Conservation (phyloP, 208 protist species). For the Angomonas ambiguus region DNA sequence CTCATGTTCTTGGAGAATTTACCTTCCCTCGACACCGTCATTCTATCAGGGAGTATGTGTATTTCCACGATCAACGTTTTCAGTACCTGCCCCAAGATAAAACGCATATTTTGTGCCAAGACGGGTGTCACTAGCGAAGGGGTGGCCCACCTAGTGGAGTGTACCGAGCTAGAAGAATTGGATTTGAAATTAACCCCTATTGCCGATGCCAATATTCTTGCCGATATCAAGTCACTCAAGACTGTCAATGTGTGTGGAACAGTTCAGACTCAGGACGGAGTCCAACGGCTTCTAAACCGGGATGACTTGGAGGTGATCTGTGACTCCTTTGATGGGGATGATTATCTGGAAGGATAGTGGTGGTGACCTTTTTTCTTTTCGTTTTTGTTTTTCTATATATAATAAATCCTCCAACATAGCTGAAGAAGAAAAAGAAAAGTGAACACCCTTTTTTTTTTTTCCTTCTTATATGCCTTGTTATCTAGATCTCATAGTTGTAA, state of each 20-base stretch:
- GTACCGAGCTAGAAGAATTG: constrained; percentile 63
- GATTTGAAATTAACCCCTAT: constrained; percentile 69
- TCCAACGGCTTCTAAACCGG: constrained; percentile 42
- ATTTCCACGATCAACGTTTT: constrained; percentile 79
- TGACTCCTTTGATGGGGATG: constrained; percentile 53
- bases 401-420: neutral
- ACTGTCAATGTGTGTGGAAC: constrained; percentile 62
- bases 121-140: constrained; percentile 73
- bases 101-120: constrained; percentile 58
- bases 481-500: neutral
- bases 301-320: constrained; percentile 55
- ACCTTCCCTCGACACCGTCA: constrained; percentile 62
- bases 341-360: constrained; percentile 28
- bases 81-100: constrained; percentile 62
- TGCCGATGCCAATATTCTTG: constrained; percentile 54
- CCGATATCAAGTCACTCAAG: constrained; percentile 46
- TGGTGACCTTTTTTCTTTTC: neutral
- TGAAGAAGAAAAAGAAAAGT: neutral
- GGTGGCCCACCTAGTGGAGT: constrained; percentile 48
- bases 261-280: constrained; percentile 31
- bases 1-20: constrained; percentile 56
- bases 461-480: neutral
- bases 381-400: neutral
- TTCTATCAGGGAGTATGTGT: constrained; percentile 60
- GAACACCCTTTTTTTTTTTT: neutral